These are phyloP conservation scores for Piedraia hortae DNA, from an alignment of 2,329 filamentous ascomycete species.

Conservation along the genomic window DNA sequence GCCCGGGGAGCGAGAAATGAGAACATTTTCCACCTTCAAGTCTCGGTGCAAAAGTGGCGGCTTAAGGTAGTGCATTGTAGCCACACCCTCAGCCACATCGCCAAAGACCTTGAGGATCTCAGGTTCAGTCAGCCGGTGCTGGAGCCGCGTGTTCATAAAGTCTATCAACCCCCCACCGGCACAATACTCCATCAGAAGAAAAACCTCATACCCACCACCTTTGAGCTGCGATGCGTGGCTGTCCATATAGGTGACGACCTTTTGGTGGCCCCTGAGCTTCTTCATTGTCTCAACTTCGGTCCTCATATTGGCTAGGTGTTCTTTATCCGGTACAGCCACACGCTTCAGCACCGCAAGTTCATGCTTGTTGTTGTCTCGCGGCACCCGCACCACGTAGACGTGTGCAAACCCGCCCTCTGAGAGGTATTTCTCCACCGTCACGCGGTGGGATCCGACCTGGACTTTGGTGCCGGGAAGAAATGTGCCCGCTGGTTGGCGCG, in stretches of 20 bases:
- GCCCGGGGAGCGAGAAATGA: constrained; percentile 32
- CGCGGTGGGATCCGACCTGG: constrained; percentile 73
- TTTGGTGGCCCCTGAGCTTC: constrained; percentile 82
- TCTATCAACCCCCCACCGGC: constrained; percentile 86
- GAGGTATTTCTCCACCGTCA: constrained; percentile 87
- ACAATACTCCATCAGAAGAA: constrained; percentile 94
- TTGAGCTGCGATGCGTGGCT: constrained; percentile 87
- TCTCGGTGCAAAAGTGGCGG: constrained; percentile 79
- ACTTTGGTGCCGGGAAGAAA: constrained; percentile 90
- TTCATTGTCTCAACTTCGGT: constrained; percentile 99
- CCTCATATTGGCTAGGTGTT: constrained; percentile 80
- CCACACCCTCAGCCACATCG: constrained; percentile 84
- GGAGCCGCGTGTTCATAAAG: constrained; percentile 96
- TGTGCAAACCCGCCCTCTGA: constrained; percentile 96
- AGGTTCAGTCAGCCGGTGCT: constrained; percentile 87
- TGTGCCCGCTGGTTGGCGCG: constrained; percentile 28
- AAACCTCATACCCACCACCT: constrained; percentile 88
- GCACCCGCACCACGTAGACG: constrained; percentile 81
- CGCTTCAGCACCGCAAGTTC: constrained; percentile 73
- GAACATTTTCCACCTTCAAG: constrained; percentile 90
- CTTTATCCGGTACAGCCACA: constrained; percentile 89
- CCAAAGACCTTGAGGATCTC: constrained; percentile 94
- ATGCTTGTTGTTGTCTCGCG: constrained; percentile 46
- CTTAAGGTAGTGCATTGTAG: constrained; percentile 97
- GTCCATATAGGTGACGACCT: constrained; percentile 95